A percentile compares a stretch with the other conserved stretches of the same genome.
Conservation (phyloP, 192 early-diverging fungal genomes). For the Backusella luteola region DNA sequence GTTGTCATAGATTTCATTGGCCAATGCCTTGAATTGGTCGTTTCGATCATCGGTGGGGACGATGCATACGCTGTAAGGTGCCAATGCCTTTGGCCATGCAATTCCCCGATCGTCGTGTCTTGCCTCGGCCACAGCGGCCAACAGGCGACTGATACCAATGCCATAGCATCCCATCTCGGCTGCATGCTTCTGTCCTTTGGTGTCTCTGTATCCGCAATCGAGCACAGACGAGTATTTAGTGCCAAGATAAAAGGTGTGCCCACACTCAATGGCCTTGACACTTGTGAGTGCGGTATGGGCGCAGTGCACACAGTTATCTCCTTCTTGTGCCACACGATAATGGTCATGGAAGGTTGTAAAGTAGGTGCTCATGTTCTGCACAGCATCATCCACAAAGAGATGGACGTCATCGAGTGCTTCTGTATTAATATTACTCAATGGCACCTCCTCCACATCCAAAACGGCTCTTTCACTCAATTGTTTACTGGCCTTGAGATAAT, state of each 20-base stretch:
- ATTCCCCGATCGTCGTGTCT: conserved; percentile 65
- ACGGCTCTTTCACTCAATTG: neutral
- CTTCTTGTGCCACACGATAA: conserved; percentile 44
- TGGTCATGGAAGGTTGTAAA: conserved; percentile 32
- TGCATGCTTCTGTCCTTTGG: conserved; percentile 35
- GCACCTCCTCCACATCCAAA: neutral
- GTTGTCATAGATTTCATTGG: conserved; percentile 44
- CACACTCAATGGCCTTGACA: conserved; percentile 76
- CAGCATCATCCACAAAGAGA: conserved; percentile 25
- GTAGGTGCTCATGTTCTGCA: neutral
- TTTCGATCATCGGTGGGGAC: conserved; percentile 55
- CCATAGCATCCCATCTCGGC: conserved; percentile 93
- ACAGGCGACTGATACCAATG: conserved; percentile 79
- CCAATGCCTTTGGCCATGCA: conserved; percentile 77
- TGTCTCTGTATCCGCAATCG: conserved; percentile 49
- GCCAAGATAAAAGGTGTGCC: conserved; percentile 88
- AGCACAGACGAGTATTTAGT: conserved; percentile 81
- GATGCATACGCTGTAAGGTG: conserved; percentile 72
- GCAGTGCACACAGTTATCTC: conserved; percentile 51
- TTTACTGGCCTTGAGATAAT: neutral
- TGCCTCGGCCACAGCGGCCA: conserved; percentile 79
- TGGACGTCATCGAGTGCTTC: neutral
- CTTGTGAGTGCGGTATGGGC: conserved; percentile 15
- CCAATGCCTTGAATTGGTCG: conserved; percentile 25
- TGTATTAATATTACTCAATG: neutral